A percentile compares a stretch with the other conserved stretches of the same genome.
Evolutionary conservation across 768 basidiomycete species (phyloP).

Genomic region (Auricularia sp.): DNA sequence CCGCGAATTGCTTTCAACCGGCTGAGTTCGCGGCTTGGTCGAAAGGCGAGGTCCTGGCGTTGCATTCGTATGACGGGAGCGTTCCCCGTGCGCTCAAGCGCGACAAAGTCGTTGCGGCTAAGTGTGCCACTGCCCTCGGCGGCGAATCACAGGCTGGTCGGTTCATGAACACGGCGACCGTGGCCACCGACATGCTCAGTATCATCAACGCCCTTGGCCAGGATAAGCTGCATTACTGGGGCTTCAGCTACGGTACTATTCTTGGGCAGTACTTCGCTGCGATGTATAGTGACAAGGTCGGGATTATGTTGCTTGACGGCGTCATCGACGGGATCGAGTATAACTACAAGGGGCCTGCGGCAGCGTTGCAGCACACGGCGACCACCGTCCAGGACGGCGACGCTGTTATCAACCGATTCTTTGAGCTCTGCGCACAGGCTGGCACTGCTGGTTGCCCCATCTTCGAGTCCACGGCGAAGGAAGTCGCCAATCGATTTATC

Average conservation of each 20-base stretch:
- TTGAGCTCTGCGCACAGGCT: conserved; percentile 3
- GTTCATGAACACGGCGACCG: conserved; percentile 5
- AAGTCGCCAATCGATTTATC: neutral
- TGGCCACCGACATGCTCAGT: conserved; percentile 14
- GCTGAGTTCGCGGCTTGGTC: neutral
- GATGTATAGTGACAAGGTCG: conserved; percentile 4
- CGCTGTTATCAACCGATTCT: neutral
- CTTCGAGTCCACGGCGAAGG: neutral
- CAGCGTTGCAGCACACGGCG: neutral
- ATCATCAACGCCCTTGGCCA: conserved; percentile 11
- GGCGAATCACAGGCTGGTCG: neutral
- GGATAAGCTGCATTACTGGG: conserved; percentile 13
- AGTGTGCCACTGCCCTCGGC: neutral
- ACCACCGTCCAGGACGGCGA: conserved; percentile 2
- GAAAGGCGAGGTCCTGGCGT: neutral
- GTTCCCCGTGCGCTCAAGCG: neutral
- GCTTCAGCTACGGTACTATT: conserved; percentile 5
- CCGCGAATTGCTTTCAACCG: neutral
- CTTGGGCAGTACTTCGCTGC: conserved; percentile 2
- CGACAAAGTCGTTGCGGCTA: neutral
- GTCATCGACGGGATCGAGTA: conserved; percentile 5
- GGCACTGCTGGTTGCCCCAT: conserved; percentile 1
- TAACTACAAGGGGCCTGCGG: neutral
- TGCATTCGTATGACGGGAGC: neutral
- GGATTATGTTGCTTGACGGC: conserved; percentile 5